Conservation (phyloP, 2,329 filamentous ascomycete genomes). For the Neocatenulostroma microsporum region DNA sequence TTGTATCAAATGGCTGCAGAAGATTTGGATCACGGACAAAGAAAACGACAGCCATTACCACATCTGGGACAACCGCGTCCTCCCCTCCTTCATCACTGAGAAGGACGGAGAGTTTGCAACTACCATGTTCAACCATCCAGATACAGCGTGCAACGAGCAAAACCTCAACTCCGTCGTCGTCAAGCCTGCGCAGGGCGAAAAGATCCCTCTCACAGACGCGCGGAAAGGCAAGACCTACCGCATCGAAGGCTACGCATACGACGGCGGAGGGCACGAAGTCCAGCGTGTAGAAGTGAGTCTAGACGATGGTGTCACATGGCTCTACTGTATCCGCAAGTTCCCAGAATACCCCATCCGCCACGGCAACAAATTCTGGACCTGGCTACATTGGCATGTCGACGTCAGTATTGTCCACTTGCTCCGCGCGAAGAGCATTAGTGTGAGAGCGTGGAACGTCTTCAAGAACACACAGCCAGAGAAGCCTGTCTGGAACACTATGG, state of each 20-base stretch:
- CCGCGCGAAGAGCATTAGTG: constrained; percentile 36
- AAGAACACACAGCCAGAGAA: constrained; percentile 45
- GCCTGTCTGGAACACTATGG: constrained; percentile 44
- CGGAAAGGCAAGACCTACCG: constrained; percentile 36
- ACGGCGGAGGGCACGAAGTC: constrained; percentile 44
- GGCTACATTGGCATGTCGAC: constrained; percentile 48
- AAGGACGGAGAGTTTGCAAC: constrained; percentile 43
- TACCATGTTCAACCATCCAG: constrained; percentile 42
- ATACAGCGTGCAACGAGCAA: constrained; percentile 44
- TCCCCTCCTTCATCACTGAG: constrained; percentile 43
- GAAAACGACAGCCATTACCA: constrained; percentile 41
- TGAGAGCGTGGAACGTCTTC: constrained; percentile 44
- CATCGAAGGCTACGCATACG: constrained; percentile 43
- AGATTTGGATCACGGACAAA: constrained; percentile 34
- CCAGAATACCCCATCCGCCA: constrained; percentile 44
- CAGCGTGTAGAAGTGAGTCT: constrained; percentile 44
- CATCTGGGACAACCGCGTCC: constrained; percentile 44
- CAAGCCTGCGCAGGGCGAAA: constrained; percentile 41
- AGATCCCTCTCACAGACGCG: constrained; percentile 32
- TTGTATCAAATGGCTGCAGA: constrained; percentile 37
- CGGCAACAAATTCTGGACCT: constrained; percentile 49
- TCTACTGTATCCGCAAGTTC: constrained; percentile 43
- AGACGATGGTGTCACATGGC: constrained; percentile 42
- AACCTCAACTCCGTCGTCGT: constrained; percentile 44
- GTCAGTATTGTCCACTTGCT: constrained; percentile 39